Conservation (phyloP, 1,139 yeast species). For the Diutina ranongensis region DNA sequence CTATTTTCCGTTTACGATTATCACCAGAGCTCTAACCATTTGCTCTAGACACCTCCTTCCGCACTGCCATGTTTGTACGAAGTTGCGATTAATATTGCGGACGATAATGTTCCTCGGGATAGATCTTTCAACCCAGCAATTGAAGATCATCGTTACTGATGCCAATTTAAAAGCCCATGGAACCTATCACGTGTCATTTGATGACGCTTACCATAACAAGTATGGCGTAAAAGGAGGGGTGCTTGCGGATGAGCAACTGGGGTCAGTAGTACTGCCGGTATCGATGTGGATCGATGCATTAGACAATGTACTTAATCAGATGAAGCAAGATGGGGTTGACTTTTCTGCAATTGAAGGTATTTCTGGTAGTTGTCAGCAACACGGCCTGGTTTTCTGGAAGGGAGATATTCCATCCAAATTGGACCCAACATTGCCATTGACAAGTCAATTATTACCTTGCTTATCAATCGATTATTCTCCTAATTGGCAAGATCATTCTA, state of each 20-base stretch:
- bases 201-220: constrained; percentile 39
- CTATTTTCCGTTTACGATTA: too few species aligned
- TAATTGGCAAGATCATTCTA: constrained; percentile 93
- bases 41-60: too few species aligned
- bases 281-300: constrained; percentile 83
- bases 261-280: constrained; percentile 68
- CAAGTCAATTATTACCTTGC: constrained; percentile 16
- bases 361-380: constrained; percentile 88
- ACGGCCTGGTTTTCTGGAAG: constrained; percentile 82
- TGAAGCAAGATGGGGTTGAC: constrained; percentile 44
- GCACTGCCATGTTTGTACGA: too few species aligned
- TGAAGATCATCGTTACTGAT: constrained; percentile 63
- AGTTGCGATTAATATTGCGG: too few species aligned
- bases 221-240: constrained; percentile 70
- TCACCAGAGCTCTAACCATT: too few species aligned
- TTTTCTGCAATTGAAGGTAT: constrained; percentile 54
- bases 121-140: constrained; percentile 84
- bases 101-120: constrained; percentile 46
- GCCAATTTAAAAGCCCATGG: constrained; percentile 38
- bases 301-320: constrained; percentile 47
- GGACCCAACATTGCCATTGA: constrained; percentile 13
- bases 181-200: constrained; percentile 64
- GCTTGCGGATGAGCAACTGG: constrained; percentile 34
- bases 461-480: constrained; percentile 64
- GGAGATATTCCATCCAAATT: constrained; percentile 31